A percentile compares a stretch with the other conserved stretches of the same genome.
Evolutionary conservation across 2,329 filamentous ascomycete species (phyloP).

Genomic region (Diaporthe australafricana): DNA sequence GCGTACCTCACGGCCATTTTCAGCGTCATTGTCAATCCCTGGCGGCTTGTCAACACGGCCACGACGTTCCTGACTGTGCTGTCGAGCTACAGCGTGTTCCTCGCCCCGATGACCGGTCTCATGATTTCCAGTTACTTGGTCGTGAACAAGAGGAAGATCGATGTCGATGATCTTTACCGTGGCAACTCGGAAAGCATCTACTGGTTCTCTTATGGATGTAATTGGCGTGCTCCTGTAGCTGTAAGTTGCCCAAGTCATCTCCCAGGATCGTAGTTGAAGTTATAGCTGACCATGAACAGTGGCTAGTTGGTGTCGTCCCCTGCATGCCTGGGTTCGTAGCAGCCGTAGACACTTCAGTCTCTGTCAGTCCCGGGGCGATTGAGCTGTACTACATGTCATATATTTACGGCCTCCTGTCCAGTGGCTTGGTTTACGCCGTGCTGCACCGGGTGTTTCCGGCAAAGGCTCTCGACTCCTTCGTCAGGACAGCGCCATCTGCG

Average conservation of each 20-base stretch:
- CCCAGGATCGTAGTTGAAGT: too few relatives aligned
- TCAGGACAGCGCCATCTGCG: constrained; percentile 37
- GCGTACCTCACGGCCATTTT: constrained; percentile 51
- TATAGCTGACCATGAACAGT: constrained; percentile 44
- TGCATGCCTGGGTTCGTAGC: constrained; percentile 56
- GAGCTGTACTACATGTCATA: constrained; percentile 55
- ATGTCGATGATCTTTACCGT: constrained; percentile 50
- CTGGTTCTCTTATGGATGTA: constrained; percentile 54
- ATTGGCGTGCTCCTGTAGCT: constrained; percentile 54
- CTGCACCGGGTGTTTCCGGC: constrained; percentile 48
- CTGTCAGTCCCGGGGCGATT: constrained; percentile 50
- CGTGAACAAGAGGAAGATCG: constrained; percentile 49
- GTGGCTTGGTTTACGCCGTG: constrained; percentile 45
- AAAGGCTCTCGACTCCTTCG: constrained; percentile 44
- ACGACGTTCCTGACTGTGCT: constrained; percentile 51
- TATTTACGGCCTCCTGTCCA: constrained; percentile 51
- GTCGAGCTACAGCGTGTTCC: constrained; percentile 51
- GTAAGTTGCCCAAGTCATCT: constrained; percentile 43
- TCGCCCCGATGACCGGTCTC: constrained; percentile 54
- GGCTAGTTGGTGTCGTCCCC: constrained; percentile 53
- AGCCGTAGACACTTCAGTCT: constrained; percentile 49
- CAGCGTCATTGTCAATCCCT: constrained; percentile 52
- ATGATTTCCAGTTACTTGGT: constrained; percentile 52
- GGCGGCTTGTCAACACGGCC: constrained; percentile 52
- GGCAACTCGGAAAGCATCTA: constrained; percentile 49